Base-by-base conservation (phyloP, 495 filamentous ascomycete species). In the Aspergillus heteromorphus region DNA sequence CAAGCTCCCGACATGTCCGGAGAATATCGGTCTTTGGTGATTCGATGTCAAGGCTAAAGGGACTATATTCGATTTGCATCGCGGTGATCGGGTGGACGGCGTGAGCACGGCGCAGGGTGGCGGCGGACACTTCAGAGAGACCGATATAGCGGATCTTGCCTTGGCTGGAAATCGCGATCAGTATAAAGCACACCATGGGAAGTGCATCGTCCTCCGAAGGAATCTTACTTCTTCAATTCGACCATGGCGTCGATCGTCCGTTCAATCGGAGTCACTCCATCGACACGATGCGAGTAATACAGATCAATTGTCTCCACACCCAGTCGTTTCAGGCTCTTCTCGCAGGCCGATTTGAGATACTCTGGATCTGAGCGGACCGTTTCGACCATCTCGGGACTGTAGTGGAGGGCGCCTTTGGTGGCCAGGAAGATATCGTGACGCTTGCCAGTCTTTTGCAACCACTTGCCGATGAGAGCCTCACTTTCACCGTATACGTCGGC, bases 31-130 rank as follows among this genome's bases (percentile, higher is more conserved):
- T 71, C 14, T 74, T 61, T 0, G 71, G 58, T 0, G 64, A 62
- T 62, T 88, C 82, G 51, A 87, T 82, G 10, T 86, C 83, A 6
- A 81, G 68, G 4, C 72, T 61, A 49, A 84, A 87, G 0, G 80
- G 77, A 0, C 71, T 79, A 62, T 85, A 87, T 68, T 88, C 85
- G 17, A 87, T 67, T 65, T 89, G 81, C 14, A 83, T 73, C 4
- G 81, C 82, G 16, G 74, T 57, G 21, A 89, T 79, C 1, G 77
- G 84, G 25, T 81, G 75, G 3, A 88, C 64, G 29, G 79, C 81
- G 60, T 76, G 65, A 0, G 86, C 86, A 36, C 77, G 77, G 2
- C 83, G 80, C 2, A 88, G 66, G 0, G 83, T 85, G 0, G 72
- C 64, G 0, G 80, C 67, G 19, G 73, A 77, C 41, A 75, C 72